A percentile compares a stretch with the other conserved stretches of the same genome.
These are phyloP conservation scores for Brassica napus DNA, from an alignment of 345 rosid species.

Conservation along the genomic window Da-Ae NC_063446.1:10946001-10946500, in stretches of 20 bases:
- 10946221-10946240: constrained; percentile 51
- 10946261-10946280: constrained; percentile 47
- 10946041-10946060: constrained; percentile 72
- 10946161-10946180: constrained; percentile 24
- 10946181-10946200: constrained; percentile 28
- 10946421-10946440: constrained; percentile 51
- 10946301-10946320: constrained; percentile 38
- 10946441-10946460: constrained; percentile 50
- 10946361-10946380: constrained; percentile 45
- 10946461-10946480: constrained; percentile 57
- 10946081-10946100: constrained; percentile 64
- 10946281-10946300: constrained; percentile 39
- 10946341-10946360: constrained; percentile 47
- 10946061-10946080: constrained; percentile 65
- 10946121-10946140: constrained; percentile 45
- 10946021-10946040: constrained; percentile 78
- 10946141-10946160: constrained; percentile 35
- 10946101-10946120: constrained; percentile 55
- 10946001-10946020: constrained; percentile 60
- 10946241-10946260: constrained; percentile 57
- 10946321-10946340: constrained; percentile 44
- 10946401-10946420: constrained; percentile 39
- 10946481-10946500: constrained; percentile 46
- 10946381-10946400: constrained; percentile 42
- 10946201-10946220: constrained; percentile 45